Evolutionary conservation across 345 rosid species (phyloP), one percentile per base, ranked within the genome.

Genomic region (Turnera subulata): DNA sequence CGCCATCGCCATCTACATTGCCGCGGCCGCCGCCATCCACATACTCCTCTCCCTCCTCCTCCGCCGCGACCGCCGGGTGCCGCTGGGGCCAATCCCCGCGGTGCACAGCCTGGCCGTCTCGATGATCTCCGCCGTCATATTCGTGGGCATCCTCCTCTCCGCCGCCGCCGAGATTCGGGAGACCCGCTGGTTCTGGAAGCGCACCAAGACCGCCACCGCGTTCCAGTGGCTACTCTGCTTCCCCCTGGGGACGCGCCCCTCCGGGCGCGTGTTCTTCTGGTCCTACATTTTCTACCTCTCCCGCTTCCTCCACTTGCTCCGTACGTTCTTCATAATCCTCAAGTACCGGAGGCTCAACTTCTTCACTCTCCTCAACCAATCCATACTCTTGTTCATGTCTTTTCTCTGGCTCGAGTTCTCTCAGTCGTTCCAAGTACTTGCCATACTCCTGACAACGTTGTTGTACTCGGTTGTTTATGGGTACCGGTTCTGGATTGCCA

Each of bases 241-340:
- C 67, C 98, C 98, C 0, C 78, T 84, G 17, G 98, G 98, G 1
- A 91, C 95, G 23, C 82, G 95, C 2, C 88, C 96, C 17, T 81
- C 96, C 0, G 96, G 96, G 15, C 92, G 96, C 3, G 98, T 91
- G 50, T 91, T 91, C 78, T 91, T 91, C 82, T 91, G 98, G 98
- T 91, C 98, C 0, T 91, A 91, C 72, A 57, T 67, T 1, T 91
- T 82, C 67, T 91, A 91, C 78, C 89, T 91, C 32, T 76, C 92
- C 0, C 81, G 96, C 1, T 86, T 78, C 79, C 74, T 91, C 70
- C 93, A 86, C 74, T 71, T 91, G 80, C 21, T 73, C 49, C 84
- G 95, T 0, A 86, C 95, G 1, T 68, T 86, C 56, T 66, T 89
- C 56, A 42, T 82, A 35, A 71, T 92, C 29, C 67, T 88, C 5